Evolutionary conservation across 2,329 filamentous ascomycete genomes (phyloP).

Genomic region (Trichoderma sp.): DNA sequence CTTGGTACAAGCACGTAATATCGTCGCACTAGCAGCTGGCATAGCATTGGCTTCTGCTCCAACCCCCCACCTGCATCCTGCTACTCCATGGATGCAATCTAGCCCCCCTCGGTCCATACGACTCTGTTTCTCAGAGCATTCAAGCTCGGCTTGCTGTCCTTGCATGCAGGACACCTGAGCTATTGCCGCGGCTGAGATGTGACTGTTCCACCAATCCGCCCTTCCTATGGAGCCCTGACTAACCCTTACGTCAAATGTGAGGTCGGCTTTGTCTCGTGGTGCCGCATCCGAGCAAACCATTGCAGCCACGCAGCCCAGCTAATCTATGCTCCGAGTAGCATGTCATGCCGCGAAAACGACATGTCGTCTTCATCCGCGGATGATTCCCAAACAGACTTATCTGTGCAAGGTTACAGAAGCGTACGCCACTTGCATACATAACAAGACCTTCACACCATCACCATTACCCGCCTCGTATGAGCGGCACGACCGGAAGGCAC

Average conservation of each 20-base stretch:
- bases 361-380: not conserved
- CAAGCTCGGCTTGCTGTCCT: not conserved
- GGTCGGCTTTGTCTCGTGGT: not conserved
- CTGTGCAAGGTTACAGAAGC: not conserved
- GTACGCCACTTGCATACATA: not conserved
- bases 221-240: not conserved
- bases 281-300: constrained; percentile 1
- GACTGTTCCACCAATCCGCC: not conserved
- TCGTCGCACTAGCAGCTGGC: not conserved
- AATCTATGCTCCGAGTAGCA: not conserved
- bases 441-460: not conserved
- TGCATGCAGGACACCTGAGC: constrained; percentile 9
- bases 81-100: not conserved
- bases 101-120: not conserved
- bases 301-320: not conserved
- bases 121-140: not conserved
- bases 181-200: constrained; percentile 8
- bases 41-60: not conserved
- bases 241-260: not conserved
- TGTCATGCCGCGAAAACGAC: constrained; percentile 3
- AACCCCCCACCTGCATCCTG: not conserved
- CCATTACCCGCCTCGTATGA: not conserved
- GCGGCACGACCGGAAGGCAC: constrained; percentile 7
- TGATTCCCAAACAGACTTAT: not conserved
- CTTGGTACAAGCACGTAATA: not conserved